These are phyloP conservation scores for Pharnaceum exiguum DNA, from an alignment of 148 eudicot genomes.

Conservation along the genomic window DNA sequence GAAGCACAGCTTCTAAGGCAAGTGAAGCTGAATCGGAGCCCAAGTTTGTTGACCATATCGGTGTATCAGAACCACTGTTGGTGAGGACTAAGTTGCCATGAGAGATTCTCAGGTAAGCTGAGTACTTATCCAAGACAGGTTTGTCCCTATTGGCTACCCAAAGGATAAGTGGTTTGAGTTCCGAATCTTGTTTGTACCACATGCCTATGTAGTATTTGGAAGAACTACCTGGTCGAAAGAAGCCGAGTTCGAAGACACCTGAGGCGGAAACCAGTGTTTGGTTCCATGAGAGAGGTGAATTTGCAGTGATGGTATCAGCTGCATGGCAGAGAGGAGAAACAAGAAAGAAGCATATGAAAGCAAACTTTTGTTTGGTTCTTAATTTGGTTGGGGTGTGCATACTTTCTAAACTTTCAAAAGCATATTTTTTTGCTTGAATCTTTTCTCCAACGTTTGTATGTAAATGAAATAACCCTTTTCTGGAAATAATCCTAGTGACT, in stretches of 20 bases:
- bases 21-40: constrained; percentile 4
- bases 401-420: no score
- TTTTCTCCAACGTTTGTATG: no score
- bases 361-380: background rate
- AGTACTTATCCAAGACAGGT: constrained; percentile 24
- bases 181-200: constrained; percentile 31
- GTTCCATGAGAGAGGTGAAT: constrained; percentile 29
- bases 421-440: no score
- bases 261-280: constrained; percentile 33
- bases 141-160: constrained; percentile 47
- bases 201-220: constrained; percentile 24
- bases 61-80: background rate
- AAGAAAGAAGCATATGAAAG: background rate
- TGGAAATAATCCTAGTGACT: no score
- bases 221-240: constrained; percentile 37
- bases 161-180: constrained; percentile 8
- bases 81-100: constrained; percentile 36
- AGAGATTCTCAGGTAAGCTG: constrained; percentile 18
- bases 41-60: constrained; percentile 35
- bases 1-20: constrained; percentile 24
- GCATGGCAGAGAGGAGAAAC: constrained; percentile 11
- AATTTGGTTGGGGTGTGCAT: background rate
- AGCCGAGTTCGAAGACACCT: constrained; percentile 34
- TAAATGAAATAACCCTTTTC: no score
- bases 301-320: constrained; percentile 31